phyloP scores from a whole-genome alignment of 2,329 filamentous ascomycete genomes.

The Xylaria sp. region DNA sequence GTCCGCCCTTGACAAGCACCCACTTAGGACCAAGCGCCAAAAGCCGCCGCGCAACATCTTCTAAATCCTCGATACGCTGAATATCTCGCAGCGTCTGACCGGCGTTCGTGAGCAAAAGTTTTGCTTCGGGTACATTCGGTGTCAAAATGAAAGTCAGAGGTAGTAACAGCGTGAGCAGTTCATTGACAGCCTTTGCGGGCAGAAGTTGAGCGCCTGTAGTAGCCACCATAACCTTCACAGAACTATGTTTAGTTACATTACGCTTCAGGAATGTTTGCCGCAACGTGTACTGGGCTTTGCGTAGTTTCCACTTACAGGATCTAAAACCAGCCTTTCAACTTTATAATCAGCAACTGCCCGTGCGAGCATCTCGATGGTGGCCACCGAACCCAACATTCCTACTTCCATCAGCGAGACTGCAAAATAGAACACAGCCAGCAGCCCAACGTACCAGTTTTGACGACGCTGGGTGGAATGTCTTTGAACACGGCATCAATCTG shows the following conservation, averaged over 20 bases:
- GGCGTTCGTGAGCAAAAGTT: conserved; percentile 44
- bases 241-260: conserved; percentile 21
- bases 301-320: conserved; percentile 68
- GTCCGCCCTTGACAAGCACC: conserved; percentile 90
- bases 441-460: conserved; percentile 80
- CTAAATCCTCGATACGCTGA: conserved; percentile 70
- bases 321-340: conserved; percentile 71
- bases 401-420: conserved; percentile 8
- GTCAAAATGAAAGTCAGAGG: conserved; percentile 64
- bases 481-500: conserved; percentile 86
- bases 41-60: conserved; percentile 73
- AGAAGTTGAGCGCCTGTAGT: conserved; percentile 80
- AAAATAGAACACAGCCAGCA: not conserved
- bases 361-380: conserved; percentile 75
- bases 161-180: conserved; percentile 69
- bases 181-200: conserved; percentile 69
- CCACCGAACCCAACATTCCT: conserved; percentile 85
- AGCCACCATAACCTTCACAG: conserved; percentile 84
- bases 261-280: not conserved
- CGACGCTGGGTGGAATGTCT: conserved; percentile 87
- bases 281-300: not conserved
- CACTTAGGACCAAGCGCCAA: conserved; percentile 77
- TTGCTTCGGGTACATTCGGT: conserved; percentile 39
- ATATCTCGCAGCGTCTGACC: conserved; percentile 57
- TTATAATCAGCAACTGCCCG: conserved; percentile 68